Evolutionary conservation across 768 basidiomycete species (phyloP).

Genomic region (Leccinum longicurvipes): DNA sequence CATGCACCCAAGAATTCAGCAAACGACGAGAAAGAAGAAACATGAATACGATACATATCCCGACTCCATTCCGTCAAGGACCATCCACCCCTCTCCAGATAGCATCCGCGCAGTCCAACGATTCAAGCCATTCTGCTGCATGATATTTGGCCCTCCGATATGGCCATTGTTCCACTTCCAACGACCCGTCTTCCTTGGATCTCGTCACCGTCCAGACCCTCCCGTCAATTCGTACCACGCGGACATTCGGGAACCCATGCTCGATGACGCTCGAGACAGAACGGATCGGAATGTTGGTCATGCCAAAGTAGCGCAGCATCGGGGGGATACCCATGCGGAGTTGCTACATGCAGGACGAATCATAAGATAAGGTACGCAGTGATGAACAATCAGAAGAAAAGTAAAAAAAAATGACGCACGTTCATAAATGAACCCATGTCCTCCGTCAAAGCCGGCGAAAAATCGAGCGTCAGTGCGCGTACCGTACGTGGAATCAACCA

Average conservation of each 20-base stretch:
- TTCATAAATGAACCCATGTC: constrained; percentile 44
- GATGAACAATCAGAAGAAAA: background rate
- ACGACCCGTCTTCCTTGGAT: constrained; percentile 25
- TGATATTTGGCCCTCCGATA: constrained; percentile 50
- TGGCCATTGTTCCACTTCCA: constrained; percentile 57
- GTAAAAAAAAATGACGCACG: constrained; percentile 22
- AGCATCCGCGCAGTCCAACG: constrained; percentile 60
- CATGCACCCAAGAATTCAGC: background rate
- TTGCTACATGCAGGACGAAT: constrained; percentile 40
- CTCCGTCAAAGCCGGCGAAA: constrained; percentile 32
- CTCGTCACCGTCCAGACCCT: constrained; percentile 51
- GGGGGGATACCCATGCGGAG: constrained; percentile 56
- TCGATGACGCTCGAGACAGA: constrained; percentile 45
- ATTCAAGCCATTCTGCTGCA: constrained; percentile 61
- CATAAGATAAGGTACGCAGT: background rate
- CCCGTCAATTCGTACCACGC: constrained; percentile 51
- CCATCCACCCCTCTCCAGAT: constrained; percentile 26
- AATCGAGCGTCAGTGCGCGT: constrained; percentile 45
- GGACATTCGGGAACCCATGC: constrained; percentile 60
- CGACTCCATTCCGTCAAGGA: background rate
- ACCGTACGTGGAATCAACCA: constrained; percentile 65
- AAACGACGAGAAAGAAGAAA: background rate
- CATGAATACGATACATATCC: background rate
- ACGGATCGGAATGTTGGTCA: constrained; percentile 48
- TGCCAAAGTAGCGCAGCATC: constrained; percentile 49